Base-by-base conservation (phyloP, 352 stramenopile species). In the Pythium vanterpoolii region DNA sequence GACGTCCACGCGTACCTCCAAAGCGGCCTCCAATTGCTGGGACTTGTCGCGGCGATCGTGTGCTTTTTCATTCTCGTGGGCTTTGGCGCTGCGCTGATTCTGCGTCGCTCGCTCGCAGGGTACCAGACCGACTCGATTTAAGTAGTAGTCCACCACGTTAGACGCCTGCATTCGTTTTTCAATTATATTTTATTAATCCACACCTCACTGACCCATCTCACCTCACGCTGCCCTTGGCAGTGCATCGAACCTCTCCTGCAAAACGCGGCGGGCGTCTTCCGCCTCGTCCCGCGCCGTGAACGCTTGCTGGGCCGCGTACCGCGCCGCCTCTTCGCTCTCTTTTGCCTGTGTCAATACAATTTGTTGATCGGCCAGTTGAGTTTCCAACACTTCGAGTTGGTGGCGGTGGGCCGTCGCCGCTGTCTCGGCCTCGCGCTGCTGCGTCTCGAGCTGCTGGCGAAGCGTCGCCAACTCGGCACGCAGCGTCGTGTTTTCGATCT, bases 41-140 rank as follows among this genome's bases (percentile, higher is more conserved):
- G 81, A 0, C 69, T 93, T 19, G 73, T 90, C 18, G 77, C 78
- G 3, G 62, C 82, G 1, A 64, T 95, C n/a, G 75, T 89, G 23
- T 84, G 71, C 44, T 74, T 93, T 48, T 93, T 90, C 64, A 84
- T 95, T 53, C 56, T 86, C 68, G 76, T 92, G 39, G 86, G 80
- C 47, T 86, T 86, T 51, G 68, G 56, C 18, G 80, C 71, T 3
- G 81, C 86, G 18, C 60, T 92, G n/a, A 77, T 95, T 39, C 59
- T 95, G 42, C 76, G 86, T 31, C 66, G 73, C 54, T 92, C 81
- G 38, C 71, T 95, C 36, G 81, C 78, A 33, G 82, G 83, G 4
- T 95, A 95, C 51, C 83, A 92, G 64, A 92, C 83, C 38, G 86
- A 95, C 40, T 95, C 86, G 7, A 90, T 95, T 56, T 95, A 77